phyloP scores from a whole-genome alignment of 2,329 filamentous ascomycete genomes.

The Seiridium unicorne region DNA sequence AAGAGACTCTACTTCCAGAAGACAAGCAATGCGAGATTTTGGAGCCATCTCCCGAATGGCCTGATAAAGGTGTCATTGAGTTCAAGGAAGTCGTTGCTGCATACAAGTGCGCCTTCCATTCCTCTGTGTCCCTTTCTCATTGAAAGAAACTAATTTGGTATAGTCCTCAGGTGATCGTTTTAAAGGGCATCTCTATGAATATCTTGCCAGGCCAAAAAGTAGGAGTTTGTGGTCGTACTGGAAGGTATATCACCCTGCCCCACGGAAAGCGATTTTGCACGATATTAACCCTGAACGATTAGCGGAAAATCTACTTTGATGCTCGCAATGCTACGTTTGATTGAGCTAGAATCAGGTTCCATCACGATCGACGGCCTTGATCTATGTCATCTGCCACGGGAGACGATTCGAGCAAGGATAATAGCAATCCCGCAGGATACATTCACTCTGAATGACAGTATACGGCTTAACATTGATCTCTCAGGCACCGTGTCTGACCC shows the following conservation, averaged over 20 bases:
- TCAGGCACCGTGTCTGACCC: slow-evolving; percentile 1
- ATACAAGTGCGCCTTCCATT: slow-evolving; percentile 9
- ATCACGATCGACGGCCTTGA: slow-evolving; percentile 6
- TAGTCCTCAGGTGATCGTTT: neutral
- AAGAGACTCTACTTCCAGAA: slow-evolving; percentile 15
- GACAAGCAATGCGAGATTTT: slow-evolving; percentile 5
- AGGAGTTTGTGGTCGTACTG: slow-evolving; percentile 7
- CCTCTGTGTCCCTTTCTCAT: neutral
- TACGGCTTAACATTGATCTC: slow-evolving; percentile 4
- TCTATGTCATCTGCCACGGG: neutral
- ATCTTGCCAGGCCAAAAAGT: slow-evolving; percentile 7
- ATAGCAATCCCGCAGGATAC: slow-evolving; percentile 7
- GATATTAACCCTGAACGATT: neutral
- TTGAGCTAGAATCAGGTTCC: slow-evolving; percentile 4
- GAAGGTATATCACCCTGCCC: neutral
- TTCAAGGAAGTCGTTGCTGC: slow-evolving; percentile 15
- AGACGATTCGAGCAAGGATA: neutral
- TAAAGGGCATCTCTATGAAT: neutral
- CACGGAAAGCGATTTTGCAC: neutral
- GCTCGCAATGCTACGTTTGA: neutral
- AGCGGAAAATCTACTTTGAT: slow-evolving; percentile 7
- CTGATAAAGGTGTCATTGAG: slow-evolving; percentile 14
- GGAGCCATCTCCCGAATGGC: slow-evolving; percentile 17
- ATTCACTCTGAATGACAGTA: slow-evolving; percentile 1
- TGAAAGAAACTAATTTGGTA: neutral